phyloP scores from a whole-genome alignment of 2,329 filamentous ascomycete species.

The Botryotinia convoluta region DNA sequence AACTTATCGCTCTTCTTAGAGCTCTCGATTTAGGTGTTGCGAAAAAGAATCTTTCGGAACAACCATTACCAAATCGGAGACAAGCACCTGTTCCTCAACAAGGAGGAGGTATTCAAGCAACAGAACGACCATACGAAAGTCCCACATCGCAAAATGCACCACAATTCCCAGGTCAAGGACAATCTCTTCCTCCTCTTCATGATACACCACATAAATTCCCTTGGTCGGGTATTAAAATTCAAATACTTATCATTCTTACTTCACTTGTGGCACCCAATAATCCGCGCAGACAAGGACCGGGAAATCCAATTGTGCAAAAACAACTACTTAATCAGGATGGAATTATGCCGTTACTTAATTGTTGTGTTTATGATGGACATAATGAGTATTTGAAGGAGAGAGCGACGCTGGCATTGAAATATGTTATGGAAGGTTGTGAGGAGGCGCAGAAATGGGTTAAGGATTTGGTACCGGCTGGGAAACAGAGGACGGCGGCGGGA shows the following conservation, averaged over 20 bases:
- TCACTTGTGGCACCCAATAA: constrained; percentile 82
- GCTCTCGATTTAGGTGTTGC: constrained; percentile 85
- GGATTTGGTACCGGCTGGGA: constrained; percentile 43
- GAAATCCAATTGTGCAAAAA: constrained; percentile 74
- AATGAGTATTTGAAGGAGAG: constrained; percentile 94
- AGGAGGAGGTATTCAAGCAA: constrained; percentile 39
- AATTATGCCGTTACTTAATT: constrained; percentile 83
- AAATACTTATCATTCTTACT: constrained; percentile 86
- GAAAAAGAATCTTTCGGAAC: constrained; percentile 67
- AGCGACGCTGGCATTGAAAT: constrained; percentile 84
- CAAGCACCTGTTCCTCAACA: constrained; percentile 34
- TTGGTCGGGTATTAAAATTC: constrained; percentile 79
- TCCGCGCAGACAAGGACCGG: constrained; percentile 56
- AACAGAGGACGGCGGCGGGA: not conserved
- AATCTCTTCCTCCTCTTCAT: constrained; percentile 53
- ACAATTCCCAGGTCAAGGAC: constrained; percentile 35
- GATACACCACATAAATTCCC: constrained; percentile 63
- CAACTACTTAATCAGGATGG: constrained; percentile 84
- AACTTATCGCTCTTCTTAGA: constrained; percentile 81
- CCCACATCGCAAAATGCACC: constrained; percentile 23
- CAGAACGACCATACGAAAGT: constrained; percentile 65
- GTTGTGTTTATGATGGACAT: constrained; percentile 86
- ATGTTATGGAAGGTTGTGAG: constrained; percentile 70
- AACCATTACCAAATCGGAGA: constrained; percentile 38
- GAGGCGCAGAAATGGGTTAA: constrained; percentile 71